These are phyloP conservation scores for Rhizomucor miehei DNA, from an alignment of 371 early-diverging fungal species.

Conservation along the genomic window DNA sequence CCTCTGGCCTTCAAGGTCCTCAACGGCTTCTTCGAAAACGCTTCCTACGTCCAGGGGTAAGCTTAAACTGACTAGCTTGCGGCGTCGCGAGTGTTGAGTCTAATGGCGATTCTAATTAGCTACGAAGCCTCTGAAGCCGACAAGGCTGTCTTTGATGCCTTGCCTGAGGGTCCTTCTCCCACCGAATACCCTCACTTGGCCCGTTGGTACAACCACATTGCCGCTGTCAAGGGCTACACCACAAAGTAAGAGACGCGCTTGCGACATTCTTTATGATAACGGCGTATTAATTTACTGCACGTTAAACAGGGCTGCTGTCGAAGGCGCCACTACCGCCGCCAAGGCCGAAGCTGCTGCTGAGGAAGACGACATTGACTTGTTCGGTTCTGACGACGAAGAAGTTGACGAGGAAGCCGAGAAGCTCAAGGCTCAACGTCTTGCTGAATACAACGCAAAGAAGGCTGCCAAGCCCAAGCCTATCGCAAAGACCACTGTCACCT, in stretches of 20 bases:
- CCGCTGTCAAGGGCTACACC: slow-evolving; percentile 59
- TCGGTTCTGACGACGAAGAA: slow-evolving; percentile 91
- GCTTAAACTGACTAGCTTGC: slow-evolving; percentile 16
- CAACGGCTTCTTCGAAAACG: slow-evolving; percentile 76
- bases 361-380: slow-evolving; percentile 94
- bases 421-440: slow-evolving; percentile 85
- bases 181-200: slow-evolving; percentile 83
- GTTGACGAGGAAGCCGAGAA: slow-evolving; percentile 90
- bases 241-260: slow-evolving; percentile 36
- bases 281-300: too few species aligned
- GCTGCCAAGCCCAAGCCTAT: slow-evolving; percentile 86
- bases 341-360: slow-evolving; percentile 63
- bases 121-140: slow-evolving; percentile 96
- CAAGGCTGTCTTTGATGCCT: slow-evolving; percentile 82
- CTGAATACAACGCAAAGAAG: slow-evolving; percentile 93
- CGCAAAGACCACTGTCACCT: slow-evolving; percentile 91
- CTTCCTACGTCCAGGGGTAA: slow-evolving; percentile 80
- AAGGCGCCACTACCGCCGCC: slow-evolving; percentile 33
- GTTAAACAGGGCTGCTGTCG: slow-evolving; percentile 44
- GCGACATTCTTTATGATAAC: neutral
- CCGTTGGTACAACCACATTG: slow-evolving; percentile 95
- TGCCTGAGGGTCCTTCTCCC: slow-evolving; percentile 77
- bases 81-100: slow-evolving; percentile 84
- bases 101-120: slow-evolving; percentile 1
- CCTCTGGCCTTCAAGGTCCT: slow-evolving; percentile 85